A percentile compares a stretch with the other conserved stretches of the same genome.
These are phyloP conservation scores for Suhomyces bribrorum DNA, from an alignment of 1,139 yeast genomes.

Conservation along the genomic window DNA sequence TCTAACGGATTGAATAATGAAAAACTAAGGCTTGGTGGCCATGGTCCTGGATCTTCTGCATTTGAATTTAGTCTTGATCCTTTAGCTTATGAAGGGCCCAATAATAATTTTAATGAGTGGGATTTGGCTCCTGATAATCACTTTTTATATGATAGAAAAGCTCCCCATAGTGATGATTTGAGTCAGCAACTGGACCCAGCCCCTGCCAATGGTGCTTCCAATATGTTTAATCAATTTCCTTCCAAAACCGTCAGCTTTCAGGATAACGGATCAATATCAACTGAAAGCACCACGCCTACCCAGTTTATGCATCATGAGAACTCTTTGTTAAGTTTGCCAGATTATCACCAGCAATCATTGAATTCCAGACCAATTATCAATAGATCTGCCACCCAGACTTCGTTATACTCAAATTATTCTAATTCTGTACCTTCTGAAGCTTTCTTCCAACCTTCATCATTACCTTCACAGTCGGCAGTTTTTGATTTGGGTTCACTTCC, in stretches of 20 bases:
- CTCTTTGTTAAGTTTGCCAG: slow-evolving; percentile 30
- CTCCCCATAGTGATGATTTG: not conserved
- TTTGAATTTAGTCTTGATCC: slow-evolving; percentile 37
- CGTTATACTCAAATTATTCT: slow-evolving; percentile 12
- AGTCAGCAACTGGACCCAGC: not conserved
- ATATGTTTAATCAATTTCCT: slow-evolving; percentile 11
- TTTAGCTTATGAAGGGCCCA: slow-evolving; percentile 38
- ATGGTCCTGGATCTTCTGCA: slow-evolving; percentile 5
- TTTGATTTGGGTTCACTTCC: slow-evolving; percentile 10
- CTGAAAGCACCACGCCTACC: slow-evolving; percentile 17
- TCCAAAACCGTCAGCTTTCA: slow-evolving; percentile 1
- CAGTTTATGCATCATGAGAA: slow-evolving; percentile 23
- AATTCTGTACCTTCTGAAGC: slow-evolving; percentile 11
- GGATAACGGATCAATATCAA: slow-evolving; percentile 12
- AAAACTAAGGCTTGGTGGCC: not conserved
- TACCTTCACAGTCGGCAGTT: slow-evolving; percentile 12
- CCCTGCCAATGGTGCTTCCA: slow-evolving; percentile 10
- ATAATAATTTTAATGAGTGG: slow-evolving; percentile 19
- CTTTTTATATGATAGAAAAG: slow-evolving; percentile 3
- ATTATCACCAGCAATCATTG: slow-evolving; percentile 13
- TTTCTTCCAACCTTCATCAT: slow-evolving; percentile 13
- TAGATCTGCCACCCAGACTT: slow-evolving; percentile 20
- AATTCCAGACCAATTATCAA: slow-evolving; percentile 14
- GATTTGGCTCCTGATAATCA: slow-evolving; percentile 7
- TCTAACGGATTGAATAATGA: slow-evolving; percentile 18